Percentiles rank a stretch among this genome's conserved stretches.
Evolutionary conservation across 139 green algal genomes (phyloP).

Genomic region (Micractinium sp.): DNA sequence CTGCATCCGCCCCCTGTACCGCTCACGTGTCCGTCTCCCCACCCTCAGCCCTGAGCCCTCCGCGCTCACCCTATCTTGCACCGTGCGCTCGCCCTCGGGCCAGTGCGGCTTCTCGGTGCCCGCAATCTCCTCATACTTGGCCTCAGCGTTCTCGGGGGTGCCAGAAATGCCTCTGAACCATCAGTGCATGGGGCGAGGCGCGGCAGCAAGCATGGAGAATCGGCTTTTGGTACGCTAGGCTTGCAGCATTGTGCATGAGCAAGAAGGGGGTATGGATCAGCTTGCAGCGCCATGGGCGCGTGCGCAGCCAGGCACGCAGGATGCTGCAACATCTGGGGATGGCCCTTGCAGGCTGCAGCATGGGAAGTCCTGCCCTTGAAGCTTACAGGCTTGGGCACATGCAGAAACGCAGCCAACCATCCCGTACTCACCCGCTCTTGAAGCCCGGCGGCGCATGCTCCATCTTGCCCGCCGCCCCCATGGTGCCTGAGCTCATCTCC

Average conservation of each 20-base stretch:
- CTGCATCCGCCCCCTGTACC: no score
- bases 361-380: background rate
- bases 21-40: no score
- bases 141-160: conserved; percentile 7
- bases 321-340: background rate
- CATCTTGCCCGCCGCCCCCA: conserved; percentile 44
- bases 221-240: no score
- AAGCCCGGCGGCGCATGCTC: conserved; percentile 23
- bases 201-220: background rate
- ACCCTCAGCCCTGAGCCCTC: background rate
- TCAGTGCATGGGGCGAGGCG: background rate
- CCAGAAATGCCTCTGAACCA: conserved; percentile 4
- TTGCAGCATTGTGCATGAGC: no score
- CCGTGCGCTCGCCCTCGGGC: background rate
- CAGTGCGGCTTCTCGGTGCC: conserved; percentile 18
- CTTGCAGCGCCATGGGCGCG: no score
- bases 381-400: background rate
- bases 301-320: no score
- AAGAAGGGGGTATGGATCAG: no score
- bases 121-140: conserved; percentile 41
- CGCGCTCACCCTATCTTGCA: conserved; percentile 26
- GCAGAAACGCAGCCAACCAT: background rate
- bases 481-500: conserved; percentile 22
- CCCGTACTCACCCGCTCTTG: background rate
- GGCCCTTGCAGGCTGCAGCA: background rate